Evolutionary conservation across 225 moss, liverwort and hornwort genomes (phyloP), one percentile per base, ranked within the genome.

Genomic region (Rhytidiadelphus loreus): DNA sequence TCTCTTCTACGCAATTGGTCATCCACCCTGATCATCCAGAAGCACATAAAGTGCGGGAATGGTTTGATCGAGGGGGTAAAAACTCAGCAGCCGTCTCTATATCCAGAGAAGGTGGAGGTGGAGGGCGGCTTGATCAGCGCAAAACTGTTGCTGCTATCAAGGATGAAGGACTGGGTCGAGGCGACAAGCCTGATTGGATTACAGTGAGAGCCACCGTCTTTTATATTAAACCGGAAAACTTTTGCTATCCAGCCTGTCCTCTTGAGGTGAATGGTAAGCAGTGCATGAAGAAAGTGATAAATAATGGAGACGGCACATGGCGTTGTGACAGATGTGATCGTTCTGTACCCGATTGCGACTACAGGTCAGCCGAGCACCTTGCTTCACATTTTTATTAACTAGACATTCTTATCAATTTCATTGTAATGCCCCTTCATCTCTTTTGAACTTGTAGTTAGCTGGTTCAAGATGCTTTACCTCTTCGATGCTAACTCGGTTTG

Each of bases 161-260:
- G 92, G 98, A 98, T 78, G 97, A 98, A 83, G 96, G 96, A 63
- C 89, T 98, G 30, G 98, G 98, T 44, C 91, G 96, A 90, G 93
- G 93, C 81, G 98, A 95, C n/a, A 98, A 98, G 89, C 97, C 98
- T 66, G 97, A 98, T 87, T 98, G 98, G 98, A 96, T 98, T 39
- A 92, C 93, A 82, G 90, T 98, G 6, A 88, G 97, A 88, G 97
- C 96, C 65, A 98, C 97, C 19, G 92, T 97, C 81, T 94, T 95
- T 52, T 97, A 95, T 35, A 93, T 98, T 33, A 97, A 94, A 88
- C 93, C 95, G 44, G 97, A 98, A 77, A 95, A 81, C 32, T 97
- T 97, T 57, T 96, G 95, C 88, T 98, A 98, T 90, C 94, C 98
- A 56, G 98, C 97, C 24, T 98, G 98, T 81, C 97, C 98, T 43